These are phyloP conservation scores for Talaromyces albobiverticillius DNA, from an alignment of 2,329 filamentous ascomycete species.

Conservation along the genomic window DNA sequence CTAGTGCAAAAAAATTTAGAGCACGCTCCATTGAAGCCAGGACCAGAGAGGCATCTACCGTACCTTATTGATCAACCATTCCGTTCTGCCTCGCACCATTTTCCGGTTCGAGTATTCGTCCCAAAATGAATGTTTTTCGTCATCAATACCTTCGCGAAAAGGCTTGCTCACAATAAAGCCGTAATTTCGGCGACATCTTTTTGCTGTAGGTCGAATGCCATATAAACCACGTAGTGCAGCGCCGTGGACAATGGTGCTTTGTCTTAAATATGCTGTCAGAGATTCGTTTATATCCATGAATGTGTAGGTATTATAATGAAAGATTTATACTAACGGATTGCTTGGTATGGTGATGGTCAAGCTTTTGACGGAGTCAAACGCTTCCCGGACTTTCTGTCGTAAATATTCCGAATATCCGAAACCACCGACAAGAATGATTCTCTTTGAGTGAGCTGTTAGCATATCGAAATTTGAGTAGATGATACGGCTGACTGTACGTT, in stretches of 20 bases:
- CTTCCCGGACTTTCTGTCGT: neutral
- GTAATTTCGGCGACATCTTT: slow-evolving; percentile 7
- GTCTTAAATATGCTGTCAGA: neutral
- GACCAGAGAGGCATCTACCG: neutral
- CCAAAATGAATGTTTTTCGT: neutral
- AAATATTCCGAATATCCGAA: slow-evolving; percentile 9
- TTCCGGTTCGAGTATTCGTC: neutral
- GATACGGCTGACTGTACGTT: no score
- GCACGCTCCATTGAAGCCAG: no score
- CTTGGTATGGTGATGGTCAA: slow-evolving; percentile 1
- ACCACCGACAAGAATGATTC: slow-evolving; percentile 1
- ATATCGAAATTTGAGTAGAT: no score
- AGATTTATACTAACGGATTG: no score
- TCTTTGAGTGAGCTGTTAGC: no score
- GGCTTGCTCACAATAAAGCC: neutral
- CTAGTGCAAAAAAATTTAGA: no score
- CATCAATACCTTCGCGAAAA: neutral
- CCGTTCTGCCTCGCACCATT: neutral
- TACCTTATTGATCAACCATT: slow-evolving; percentile 7
- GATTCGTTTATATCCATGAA: neutral
- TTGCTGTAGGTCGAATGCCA: neutral
- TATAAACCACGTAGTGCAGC: slow-evolving; percentile 7
- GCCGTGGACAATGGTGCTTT: slow-evolving; percentile 4
- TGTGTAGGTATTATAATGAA: no score
- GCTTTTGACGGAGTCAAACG: neutral